These are phyloP conservation scores for Leccinum obscurum DNA, from an alignment of 768 basidiomycete genomes.

Conservation along the genomic window DNA sequence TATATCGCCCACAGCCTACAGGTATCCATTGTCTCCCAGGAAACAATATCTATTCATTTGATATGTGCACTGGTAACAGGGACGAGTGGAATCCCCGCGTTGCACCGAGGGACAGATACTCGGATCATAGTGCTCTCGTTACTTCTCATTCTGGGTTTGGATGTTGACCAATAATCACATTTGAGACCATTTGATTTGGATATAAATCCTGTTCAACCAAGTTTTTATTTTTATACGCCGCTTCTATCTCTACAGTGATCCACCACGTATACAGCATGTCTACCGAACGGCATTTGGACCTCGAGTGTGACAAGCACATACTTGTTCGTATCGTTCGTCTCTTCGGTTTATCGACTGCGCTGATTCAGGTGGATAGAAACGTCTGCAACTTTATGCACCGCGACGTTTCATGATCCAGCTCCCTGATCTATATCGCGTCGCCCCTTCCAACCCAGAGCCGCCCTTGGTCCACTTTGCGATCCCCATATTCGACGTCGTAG, in stretches of 20 bases:
- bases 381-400: background rate
- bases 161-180: background rate
- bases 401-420: background rate
- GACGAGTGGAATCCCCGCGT: background rate
- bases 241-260: background rate
- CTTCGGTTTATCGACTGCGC: background rate
- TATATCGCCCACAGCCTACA: too few species aligned
- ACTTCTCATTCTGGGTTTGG: background rate
- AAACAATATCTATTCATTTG: background rate
- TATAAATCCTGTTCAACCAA: background rate
- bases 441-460: background rate
- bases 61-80: background rate
- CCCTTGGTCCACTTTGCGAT: slow-evolving; percentile 3
- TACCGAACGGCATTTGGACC: background rate
- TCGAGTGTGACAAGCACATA: background rate
- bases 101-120: background rate
- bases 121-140: background rate
- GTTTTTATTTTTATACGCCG: background rate
- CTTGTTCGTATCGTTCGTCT: background rate
- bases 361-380: background rate
- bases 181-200: background rate
- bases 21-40: too few species aligned
- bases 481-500: background rate
- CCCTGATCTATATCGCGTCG: background rate
- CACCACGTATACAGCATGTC: background rate